Evolutionary conservation across 306 rosid genomes (phyloP).

Genomic region (Erythrophleum fordii): DNA sequence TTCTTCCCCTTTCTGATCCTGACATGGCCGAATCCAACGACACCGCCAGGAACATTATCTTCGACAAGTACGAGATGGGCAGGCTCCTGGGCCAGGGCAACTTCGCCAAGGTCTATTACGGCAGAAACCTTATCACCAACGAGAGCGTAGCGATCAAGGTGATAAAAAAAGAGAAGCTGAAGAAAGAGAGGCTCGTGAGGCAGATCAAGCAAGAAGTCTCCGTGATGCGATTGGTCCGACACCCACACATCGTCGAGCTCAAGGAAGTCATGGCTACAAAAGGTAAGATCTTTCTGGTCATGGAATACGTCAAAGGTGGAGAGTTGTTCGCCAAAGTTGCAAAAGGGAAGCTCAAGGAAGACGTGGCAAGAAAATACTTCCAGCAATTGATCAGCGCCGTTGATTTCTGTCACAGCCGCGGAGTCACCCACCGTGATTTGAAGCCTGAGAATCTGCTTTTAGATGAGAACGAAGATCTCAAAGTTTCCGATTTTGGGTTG

Average conservation of each 20-base stretch:
- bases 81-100: conserved; percentile 74
- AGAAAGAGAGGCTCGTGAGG: conserved; percentile 63
- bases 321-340: conserved; percentile 65
- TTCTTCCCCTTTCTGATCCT: background rate
- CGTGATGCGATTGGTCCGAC: conserved; percentile 70
- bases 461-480: conserved; percentile 67
- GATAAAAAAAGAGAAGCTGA: conserved; percentile 63
- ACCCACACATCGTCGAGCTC: conserved; percentile 74
- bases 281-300: conserved; percentile 63
- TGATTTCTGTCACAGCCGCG: conserved; percentile 87
- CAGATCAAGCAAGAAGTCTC: conserved; percentile 86
- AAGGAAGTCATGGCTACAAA: conserved; percentile 93
- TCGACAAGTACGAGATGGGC: conserved; percentile 82
- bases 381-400: conserved; percentile 70
- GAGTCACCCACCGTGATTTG: conserved; percentile 77
- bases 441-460: conserved; percentile 83
- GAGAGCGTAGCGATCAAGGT: conserved; percentile 85
- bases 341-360: conserved; percentile 67
- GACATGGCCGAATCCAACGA: background rate
- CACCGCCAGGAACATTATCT: conserved; percentile 46
- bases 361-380: conserved; percentile 66
- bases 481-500: conserved; percentile 83
- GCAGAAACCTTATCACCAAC: conserved; percentile 49
- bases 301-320: conserved; percentile 77
- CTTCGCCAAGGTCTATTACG: conserved; percentile 76